These are phyloP conservation scores for Nakaseomyces sp. DNA, from an alignment of 1,139 yeast genomes.

Conservation along the genomic window DNA sequence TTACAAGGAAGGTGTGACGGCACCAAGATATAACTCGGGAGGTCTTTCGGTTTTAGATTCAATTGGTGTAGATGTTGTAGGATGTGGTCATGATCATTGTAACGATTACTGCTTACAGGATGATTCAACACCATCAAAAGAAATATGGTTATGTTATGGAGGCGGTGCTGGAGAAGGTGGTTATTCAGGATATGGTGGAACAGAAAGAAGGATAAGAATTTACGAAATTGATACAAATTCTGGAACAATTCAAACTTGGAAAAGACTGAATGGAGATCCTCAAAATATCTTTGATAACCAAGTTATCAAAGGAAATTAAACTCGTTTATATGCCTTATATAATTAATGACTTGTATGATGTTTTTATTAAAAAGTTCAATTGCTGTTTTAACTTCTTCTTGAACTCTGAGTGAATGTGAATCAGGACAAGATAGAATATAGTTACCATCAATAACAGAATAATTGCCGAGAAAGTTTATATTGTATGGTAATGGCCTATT, in stretches of 20 bases:
- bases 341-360: conserved; percentile 25
- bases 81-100: conserved; percentile 92
- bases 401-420: conserved; percentile 13
- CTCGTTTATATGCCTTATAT: conserved; percentile 32
- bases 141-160: conserved; percentile 83
- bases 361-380: conserved; percentile 21
- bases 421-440: conserved; percentile 22
- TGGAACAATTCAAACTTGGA: conserved; percentile 62
- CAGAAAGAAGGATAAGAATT: conserved; percentile 61
- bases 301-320: conserved; percentile 38
- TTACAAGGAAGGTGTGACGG: conserved; percentile 63
- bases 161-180: conserved; percentile 95
- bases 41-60: conserved; percentile 49
- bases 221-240: conserved; percentile 54
- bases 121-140: conserved; percentile 33
- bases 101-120: conserved; percentile 72
- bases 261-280: conserved; percentile 52
- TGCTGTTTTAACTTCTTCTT: conserved; percentile 17
- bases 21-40: conserved; percentile 62
- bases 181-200: conserved; percentile 84
- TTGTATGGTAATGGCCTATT: conserved; percentile 22
- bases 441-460: conserved; percentile 19
- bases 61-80: conserved; percentile 60
- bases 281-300: conserved; percentile 48
- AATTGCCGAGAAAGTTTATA: conserved; percentile 25